Base-by-base conservation (phyloP, 345 rosid species). In the Isatis tinctoria region DNA sequence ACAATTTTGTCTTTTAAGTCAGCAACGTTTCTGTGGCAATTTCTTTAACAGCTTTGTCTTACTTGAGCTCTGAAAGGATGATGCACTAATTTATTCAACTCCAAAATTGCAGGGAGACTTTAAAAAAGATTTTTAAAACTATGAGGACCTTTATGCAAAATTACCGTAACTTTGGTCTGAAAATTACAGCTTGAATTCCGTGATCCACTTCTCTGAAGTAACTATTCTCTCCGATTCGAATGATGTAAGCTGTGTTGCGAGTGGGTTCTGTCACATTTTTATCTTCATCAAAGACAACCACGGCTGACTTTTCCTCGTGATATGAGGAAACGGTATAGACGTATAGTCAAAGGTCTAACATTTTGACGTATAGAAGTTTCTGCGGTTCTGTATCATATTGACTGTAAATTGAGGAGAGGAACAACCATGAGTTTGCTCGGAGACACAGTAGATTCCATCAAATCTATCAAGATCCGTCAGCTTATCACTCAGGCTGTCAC, bases 391-490 rank as follows among this genome's bases (percentile, higher is more conserved):
- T 53, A 52, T 37, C 16, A 40, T 49, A 51, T 2, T 13, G n/a
- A 35, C 36, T 51, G 30, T 43, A 65, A 40, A 39, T 39, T 3
- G 52, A 59, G 51, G 49, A 22, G 41, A 43, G 64, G 48, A 59
- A 24, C 22, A 49, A 67, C 44, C 48, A 94, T 91, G 98, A 89
- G 92, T 73, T 87, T 78, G 82, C 79, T 94, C 82, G 93, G 90
- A 67, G 97, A 91, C 27, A 84, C 87, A 66, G 61, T 88, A 0
- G 93, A 87, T 70, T 94, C 97, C 22, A 79, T 94, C 36, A 88
- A 84, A 81, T 86, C 93, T 11, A 82, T 90, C 47, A 88, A 90
- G 87, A 86, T 87, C 83, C 96, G 97, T 24, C 97, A 91, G 82
- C 83, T 90, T 54, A 90, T 94, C 76, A 82, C 87, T 45, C 97